These are phyloP conservation scores for Mycena galericulata DNA, from an alignment of 768 basidiomycete genomes.

Conservation along the genomic window DNA sequence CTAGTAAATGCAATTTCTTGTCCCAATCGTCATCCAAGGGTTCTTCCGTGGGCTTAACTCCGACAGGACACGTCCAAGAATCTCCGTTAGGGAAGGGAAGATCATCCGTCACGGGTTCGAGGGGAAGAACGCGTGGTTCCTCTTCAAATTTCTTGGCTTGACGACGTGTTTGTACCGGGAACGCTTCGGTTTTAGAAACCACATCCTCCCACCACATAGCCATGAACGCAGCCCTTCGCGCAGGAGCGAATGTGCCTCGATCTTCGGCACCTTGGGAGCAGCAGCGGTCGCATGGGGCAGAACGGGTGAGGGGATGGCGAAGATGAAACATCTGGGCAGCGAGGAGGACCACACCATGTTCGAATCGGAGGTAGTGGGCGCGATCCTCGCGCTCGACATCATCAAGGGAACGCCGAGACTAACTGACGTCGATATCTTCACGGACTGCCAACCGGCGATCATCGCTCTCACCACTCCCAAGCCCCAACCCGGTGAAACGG, in stretches of 20 bases:
- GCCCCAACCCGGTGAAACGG: too few relatives aligned
- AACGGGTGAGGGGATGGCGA: too few relatives aligned
- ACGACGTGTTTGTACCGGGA: neutral
- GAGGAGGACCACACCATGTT: too few relatives aligned
- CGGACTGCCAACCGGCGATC: too few relatives aligned
- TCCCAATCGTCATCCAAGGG: neutral
- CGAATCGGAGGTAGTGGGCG: too few relatives aligned
- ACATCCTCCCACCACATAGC: conserved; percentile 4
- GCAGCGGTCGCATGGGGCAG: too few relatives aligned
- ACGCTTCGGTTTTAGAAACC: neutral
- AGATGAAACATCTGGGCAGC: too few relatives aligned
- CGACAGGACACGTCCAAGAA: neutral
- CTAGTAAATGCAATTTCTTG: neutral
- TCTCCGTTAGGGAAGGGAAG: neutral
- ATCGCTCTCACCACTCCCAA: too few relatives aligned
- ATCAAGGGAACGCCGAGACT: too few relatives aligned
- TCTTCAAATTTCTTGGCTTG: neutral
- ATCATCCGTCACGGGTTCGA: neutral
- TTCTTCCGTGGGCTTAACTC: neutral
- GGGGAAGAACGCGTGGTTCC: too few relatives aligned
- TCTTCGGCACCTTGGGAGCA: neutral
- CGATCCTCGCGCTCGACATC: too few relatives aligned
- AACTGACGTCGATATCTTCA: too few relatives aligned
- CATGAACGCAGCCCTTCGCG: neutral
- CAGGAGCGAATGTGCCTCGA: neutral